These are phyloP conservation scores for Claviceps sp. DNA, from an alignment of 2,329 filamentous ascomycete species.

Conservation along the genomic window DNA sequence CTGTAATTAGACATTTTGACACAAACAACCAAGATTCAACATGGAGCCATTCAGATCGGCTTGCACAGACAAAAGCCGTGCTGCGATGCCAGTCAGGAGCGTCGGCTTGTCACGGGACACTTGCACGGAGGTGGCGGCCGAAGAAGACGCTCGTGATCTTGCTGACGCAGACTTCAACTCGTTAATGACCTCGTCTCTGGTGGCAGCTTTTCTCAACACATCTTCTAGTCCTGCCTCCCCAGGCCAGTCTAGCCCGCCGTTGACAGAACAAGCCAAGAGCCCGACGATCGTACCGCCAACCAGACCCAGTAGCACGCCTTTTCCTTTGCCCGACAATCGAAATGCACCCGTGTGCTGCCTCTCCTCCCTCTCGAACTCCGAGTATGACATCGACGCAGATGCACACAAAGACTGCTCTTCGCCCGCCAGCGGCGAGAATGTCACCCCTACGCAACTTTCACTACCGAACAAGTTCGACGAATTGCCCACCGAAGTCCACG, in stretches of 20 bases:
- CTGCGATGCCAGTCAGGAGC: conserved; percentile 3
- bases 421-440: conserved; percentile 10
- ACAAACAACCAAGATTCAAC: background rate
- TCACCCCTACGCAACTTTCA: conserved; percentile 7
- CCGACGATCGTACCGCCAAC: conserved; percentile 20
- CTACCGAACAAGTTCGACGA: conserved; percentile 28
- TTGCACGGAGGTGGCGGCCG: conserved; percentile 6
- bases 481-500: conserved; percentile 58
- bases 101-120: conserved; percentile 1
- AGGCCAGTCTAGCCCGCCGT: conserved; percentile 37
- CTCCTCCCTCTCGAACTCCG: conserved; percentile 13
- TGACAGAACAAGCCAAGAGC: conserved; percentile 30
- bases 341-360: conserved; percentile 16
- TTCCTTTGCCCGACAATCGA: conserved; percentile 39
- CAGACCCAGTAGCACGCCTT: conserved; percentile 47
- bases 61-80: conserved; percentile 2
- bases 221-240: conserved; percentile 42
- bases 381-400: conserved; percentile 9
- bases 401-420: conserved; percentile 7
- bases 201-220: conserved; percentile 23
- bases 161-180: conserved; percentile 22
- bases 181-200: conserved; percentile 24
- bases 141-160: background rate
- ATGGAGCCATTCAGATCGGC: conserved; percentile 4
- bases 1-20: background rate